A percentile compares a stretch with the other conserved stretches of the same genome.
These are phyloP conservation scores for Claviceps humidiphila DNA, from an alignment of 2,329 filamentous ascomycete genomes.

Conservation along the genomic window DNA sequence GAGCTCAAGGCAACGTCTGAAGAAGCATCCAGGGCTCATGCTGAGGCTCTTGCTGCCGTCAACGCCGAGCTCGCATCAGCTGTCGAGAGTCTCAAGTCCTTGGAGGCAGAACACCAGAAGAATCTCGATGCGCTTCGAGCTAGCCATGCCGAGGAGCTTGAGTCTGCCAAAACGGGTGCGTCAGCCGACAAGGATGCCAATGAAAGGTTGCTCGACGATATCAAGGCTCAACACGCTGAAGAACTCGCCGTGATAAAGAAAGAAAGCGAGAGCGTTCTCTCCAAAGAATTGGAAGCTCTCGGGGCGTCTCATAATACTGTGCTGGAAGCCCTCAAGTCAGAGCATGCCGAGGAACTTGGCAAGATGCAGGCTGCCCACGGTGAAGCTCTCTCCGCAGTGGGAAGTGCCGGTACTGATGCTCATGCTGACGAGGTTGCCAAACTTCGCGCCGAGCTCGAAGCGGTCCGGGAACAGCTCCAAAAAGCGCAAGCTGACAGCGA, in stretches of 20 bases:
- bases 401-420: constrained; percentile 16
- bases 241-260: constrained; percentile 31
- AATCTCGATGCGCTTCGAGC: constrained; percentile 41
- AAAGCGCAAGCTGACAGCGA: constrained; percentile 29
- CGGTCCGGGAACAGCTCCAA: constrained; percentile 31
- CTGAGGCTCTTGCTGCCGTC: constrained; percentile 28
- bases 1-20: constrained; percentile 29
- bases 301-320: constrained; percentile 30
- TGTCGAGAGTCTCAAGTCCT: constrained; percentile 33
- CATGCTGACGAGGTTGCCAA: constrained; percentile 20
- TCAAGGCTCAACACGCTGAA: constrained; percentile 41
- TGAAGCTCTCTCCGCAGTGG: constrained; percentile 17
- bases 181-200: constrained; percentile 36
- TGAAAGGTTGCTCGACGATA: constrained; percentile 36
- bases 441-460: constrained; percentile 20
- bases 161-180: constrained; percentile 39
- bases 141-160: constrained; percentile 45
- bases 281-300: constrained; percentile 28
- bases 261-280: constrained; percentile 26
- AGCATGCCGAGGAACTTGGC: constrained; percentile 26
- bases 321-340: constrained; percentile 29
- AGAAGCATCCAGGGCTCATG: constrained; percentile 25
- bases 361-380: constrained; percentile 17
- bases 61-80: constrained; percentile 31
- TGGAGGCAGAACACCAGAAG: constrained; percentile 39